phyloP scores from a whole-genome alignment of 2,329 filamentous ascomycete species.

The Aspergillus unguis region DNA sequence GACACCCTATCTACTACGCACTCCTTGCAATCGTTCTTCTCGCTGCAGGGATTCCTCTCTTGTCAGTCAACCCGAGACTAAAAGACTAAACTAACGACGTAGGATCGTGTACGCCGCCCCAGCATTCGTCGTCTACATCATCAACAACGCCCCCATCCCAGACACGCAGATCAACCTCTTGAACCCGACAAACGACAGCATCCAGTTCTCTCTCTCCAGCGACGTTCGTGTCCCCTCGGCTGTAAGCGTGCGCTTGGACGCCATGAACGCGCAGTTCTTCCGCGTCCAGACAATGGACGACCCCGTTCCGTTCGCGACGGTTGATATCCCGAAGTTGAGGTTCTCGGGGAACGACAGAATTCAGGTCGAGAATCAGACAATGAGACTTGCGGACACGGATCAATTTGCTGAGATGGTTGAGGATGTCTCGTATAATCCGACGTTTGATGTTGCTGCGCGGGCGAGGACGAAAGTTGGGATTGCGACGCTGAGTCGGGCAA shows the following conservation, averaged over 20 bases:
- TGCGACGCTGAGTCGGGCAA: not conserved
- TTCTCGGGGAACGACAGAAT: constrained; percentile 1
- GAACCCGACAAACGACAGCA: constrained; percentile 9
- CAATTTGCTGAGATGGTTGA: constrained; percentile 5
- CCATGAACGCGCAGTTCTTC: constrained; percentile 6
- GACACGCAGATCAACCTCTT: constrained; percentile 4
- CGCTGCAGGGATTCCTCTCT: constrained; percentile 3
- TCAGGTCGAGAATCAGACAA: not conserved
- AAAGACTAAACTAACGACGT: not conserved
- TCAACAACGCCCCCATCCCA: constrained; percentile 7
- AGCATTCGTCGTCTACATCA: constrained; percentile 8
- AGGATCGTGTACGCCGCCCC: constrained; percentile 9
- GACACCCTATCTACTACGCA: constrained; percentile 9
- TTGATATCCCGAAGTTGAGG: not conserved
- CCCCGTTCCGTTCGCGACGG: constrained; percentile 3
- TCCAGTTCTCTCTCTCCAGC: constrained; percentile 9
- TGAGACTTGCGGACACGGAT: not conserved
- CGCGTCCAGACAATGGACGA: not conserved
- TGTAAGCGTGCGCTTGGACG: not conserved
- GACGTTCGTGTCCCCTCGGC: constrained; percentile 6
- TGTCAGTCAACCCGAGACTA: not conserved
- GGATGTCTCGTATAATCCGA: constrained; percentile 6
- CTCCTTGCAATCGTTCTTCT: constrained; percentile 3
- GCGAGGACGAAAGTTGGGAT: constrained; percentile 2
- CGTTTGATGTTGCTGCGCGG: constrained; percentile 1